A percentile compares a stretch with the other conserved stretches of the same genome.
Conservation (phyloP, 345 rosid species). For the Sonneratia alba region DNA sequence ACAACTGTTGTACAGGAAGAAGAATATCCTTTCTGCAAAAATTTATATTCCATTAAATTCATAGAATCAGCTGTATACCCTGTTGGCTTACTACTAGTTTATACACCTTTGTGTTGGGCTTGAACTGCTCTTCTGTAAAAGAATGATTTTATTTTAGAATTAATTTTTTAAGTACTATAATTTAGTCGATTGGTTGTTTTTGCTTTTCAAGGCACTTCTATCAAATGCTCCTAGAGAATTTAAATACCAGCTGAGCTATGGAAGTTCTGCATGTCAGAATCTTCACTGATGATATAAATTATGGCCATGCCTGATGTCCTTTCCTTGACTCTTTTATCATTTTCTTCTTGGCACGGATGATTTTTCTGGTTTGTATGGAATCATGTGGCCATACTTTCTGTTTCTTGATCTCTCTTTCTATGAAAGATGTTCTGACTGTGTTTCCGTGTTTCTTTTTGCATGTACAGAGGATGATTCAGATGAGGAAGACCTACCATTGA, state of each 20-base stretch:
- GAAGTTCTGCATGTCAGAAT: too few relatives aligned
- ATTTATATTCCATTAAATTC: not conserved
- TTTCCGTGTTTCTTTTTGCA: not conserved
- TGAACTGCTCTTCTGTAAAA: not conserved
- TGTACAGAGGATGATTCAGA: conserved; percentile 28
- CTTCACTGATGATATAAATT: not conserved
- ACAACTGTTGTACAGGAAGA: conserved; percentile 22
- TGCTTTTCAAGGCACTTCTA: too few relatives aligned
- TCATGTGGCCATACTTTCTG: not conserved
- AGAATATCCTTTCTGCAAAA: conserved; percentile 20
- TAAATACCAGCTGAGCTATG: too few relatives aligned
- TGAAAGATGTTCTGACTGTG: too few relatives aligned
- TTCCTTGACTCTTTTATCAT: conserved; percentile 23
- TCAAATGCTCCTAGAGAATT: too few relatives aligned
- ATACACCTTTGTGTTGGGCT: not conserved
- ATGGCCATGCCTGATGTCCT: not conserved
- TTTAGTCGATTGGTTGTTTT: too few relatives aligned
- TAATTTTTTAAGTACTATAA: too few relatives aligned
- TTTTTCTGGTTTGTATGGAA: conserved; percentile 24
- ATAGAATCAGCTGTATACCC: not conserved
- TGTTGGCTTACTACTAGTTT: not conserved
- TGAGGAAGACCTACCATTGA: conserved; percentile 23
- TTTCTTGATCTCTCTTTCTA: too few relatives aligned
- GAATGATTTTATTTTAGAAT: not conserved
- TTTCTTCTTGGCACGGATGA: conserved; percentile 12